Evolutionary conservation across 148 eudicot species (phyloP).

Genomic region (Vaccinium macrocarpon): DNA sequence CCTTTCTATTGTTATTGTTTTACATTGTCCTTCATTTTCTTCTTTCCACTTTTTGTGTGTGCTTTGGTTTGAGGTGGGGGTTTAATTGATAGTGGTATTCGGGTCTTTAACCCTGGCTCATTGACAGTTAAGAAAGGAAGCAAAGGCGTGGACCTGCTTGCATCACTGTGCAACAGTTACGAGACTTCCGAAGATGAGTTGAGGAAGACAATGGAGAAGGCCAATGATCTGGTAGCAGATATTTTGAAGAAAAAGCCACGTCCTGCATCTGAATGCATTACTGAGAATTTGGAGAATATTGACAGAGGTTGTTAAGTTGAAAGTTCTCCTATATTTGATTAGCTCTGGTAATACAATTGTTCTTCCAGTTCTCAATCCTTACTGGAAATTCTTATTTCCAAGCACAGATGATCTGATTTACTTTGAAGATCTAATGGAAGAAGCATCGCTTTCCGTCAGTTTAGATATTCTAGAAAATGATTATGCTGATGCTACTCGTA

Average conservation of each 20-base stretch:
- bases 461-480: constrained; percentile 65
- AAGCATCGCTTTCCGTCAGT: constrained; percentile 52
- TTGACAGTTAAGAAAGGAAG: constrained; percentile 61
- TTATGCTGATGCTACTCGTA: constrained; percentile 63
- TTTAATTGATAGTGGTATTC: neutral
- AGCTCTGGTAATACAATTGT: neutral
- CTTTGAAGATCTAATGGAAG: constrained; percentile 71
- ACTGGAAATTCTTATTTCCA: constrained; percentile 5
- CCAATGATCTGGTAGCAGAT: constrained; percentile 58
- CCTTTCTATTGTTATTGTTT: neutral
- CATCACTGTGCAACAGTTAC: constrained; percentile 70
- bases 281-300: constrained; percentile 52
- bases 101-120: constrained; percentile 2
- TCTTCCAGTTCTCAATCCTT: neutral
- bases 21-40: neutral
- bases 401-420: constrained; percentile 72
- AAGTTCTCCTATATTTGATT: neutral
- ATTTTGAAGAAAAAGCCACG: constrained; percentile 60
- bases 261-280: constrained; percentile 55
- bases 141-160: constrained; percentile 73
- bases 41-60: constrained; percentile 2
- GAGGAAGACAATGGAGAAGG: constrained; percentile 64
- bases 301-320: constrained; percentile 67
- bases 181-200: constrained; percentile 88
- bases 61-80: neutral